phyloP scores from a whole-genome alignment of 169 alveolate species.

The Plasmodium vivax region DNA sequence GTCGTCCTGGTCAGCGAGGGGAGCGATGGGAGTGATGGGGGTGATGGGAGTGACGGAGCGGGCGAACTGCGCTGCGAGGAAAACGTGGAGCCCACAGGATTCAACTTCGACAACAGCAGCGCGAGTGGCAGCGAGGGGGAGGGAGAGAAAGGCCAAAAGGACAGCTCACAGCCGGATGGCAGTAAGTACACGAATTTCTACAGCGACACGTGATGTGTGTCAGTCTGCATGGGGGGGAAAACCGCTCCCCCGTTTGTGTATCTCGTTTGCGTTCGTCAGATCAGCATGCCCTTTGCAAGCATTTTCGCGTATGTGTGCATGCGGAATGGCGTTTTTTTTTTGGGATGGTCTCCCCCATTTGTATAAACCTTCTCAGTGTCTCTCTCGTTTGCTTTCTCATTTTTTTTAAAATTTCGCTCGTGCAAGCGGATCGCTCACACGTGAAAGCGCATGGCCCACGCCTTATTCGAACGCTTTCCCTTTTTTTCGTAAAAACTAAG shows the following conservation, averaged over 20 bases:
- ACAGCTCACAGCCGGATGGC: not conserved
- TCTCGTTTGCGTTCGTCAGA: not conserved
- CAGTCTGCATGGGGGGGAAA: not conserved
- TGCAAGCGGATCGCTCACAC: not conserved
- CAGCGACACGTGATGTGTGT: not conserved
- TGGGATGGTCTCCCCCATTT: not conserved
- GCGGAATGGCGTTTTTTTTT: not conserved
- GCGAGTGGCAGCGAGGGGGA: not conserved
- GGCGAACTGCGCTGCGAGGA: not conserved
- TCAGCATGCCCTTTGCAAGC: not conserved
- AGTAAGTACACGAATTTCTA: not conserved
- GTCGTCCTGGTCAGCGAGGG: slow-evolving; percentile 22
- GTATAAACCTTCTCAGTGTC: not conserved
- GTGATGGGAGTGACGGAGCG: not conserved
- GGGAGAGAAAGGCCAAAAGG: slow-evolving; percentile 1
- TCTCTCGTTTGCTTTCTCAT: not conserved
- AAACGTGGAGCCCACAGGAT: not conserved
- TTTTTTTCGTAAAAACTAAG: not conserved
- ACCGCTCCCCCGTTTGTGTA: not conserved
- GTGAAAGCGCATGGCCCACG: not conserved
- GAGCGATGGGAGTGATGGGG: not conserved
- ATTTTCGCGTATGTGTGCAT: not conserved
- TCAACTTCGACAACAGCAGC: slow-evolving; percentile 13
- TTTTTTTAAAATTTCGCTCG: not conserved
- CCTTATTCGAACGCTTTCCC: not conserved